Evolutionary conservation across 2,329 filamentous ascomycete species (phyloP), one percentile per base, ranked within the genome.

Genomic region (Lasiodiplodia sp.): DNA sequence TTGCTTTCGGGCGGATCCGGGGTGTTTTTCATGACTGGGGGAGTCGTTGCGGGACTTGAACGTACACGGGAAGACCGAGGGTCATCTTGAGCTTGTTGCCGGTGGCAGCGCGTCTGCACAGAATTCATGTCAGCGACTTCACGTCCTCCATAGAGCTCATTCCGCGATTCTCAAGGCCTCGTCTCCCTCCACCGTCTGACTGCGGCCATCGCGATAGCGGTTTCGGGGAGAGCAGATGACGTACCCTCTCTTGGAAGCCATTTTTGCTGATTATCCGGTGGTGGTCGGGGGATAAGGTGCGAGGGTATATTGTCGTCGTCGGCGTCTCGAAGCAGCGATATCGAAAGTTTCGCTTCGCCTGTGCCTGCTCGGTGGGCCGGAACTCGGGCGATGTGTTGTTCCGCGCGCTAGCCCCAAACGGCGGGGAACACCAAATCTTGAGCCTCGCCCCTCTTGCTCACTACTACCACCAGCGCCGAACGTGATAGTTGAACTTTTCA

Each of bases 31-130:
- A 63, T 63, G 40, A 6, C 23, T 52, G 28, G 37, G 16, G 34
- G 55, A 68, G 38, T 68, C 67, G 70, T 25, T 64, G 60, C 60
- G 31, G 47, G 31, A 52, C 31, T 38, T 70, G 66, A 80, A 92
- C 94, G 85, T 97, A 97, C 94, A 97, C 94, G 86, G 96, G 96
- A 81, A 99, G 94, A 97, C 93, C 96, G 86, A 99, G 93, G 85
- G 96, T 97, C 96, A 99, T 99, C 92, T 97, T 98, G 82, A 98
- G 92, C 92, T 99, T 99, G 92, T 96, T 96, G 90, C 96, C 96
- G 82, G 93, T 92, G 92, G 92, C 92, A 89, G 93, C 87, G 81
- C 88, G 86, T 83, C 87, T 88, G 75, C 76, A 44, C 28, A 37
- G 28, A 52, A 34, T 34, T 21, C 51, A 67, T n/a, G 71, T 79